Evolutionary conservation across 305 asterid species (phyloP).

Genomic region (Fraxinus latifolia): DNA sequence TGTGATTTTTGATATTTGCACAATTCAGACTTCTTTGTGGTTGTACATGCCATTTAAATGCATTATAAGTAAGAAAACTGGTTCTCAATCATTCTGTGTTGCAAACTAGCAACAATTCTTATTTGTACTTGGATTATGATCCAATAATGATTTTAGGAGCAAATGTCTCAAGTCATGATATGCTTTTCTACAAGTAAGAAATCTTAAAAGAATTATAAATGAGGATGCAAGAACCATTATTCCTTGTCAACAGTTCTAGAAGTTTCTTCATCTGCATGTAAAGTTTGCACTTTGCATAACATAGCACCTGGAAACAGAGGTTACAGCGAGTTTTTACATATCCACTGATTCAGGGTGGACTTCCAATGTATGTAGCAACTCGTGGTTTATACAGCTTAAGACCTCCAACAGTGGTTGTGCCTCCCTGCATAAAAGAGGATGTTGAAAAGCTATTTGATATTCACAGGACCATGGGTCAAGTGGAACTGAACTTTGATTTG

Average conservation of each 20-base stretch:
- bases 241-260: neutral
- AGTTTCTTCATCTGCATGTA: neutral
- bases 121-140: neutral
- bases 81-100: neutral
- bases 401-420: slow-evolving; percentile 90
- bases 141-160: neutral
- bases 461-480: slow-evolving; percentile 80
- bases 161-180: neutral
- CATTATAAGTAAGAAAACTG: neutral
- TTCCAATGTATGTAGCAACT: slow-evolving; percentile 91
- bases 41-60: neutral
- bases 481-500: slow-evolving; percentile 73
- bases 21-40: neutral
- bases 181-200: neutral
- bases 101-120: neutral
- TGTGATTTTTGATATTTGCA: neutral
- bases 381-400: slow-evolving; percentile 83
- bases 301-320: slow-evolving; percentile 10
- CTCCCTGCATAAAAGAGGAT: slow-evolving; percentile 79
- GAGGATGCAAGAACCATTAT: neutral
- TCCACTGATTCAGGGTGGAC: slow-evolving; percentile 77
- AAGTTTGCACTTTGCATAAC: neutral
- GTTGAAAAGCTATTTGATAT: slow-evolving; percentile 68
- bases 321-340: slow-evolving; percentile 15
- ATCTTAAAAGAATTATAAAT: neutral